Evolutionary conservation across 2,329 filamentous ascomycete species (phyloP).

Genomic region (Verticillium albo-atrum): DNA sequence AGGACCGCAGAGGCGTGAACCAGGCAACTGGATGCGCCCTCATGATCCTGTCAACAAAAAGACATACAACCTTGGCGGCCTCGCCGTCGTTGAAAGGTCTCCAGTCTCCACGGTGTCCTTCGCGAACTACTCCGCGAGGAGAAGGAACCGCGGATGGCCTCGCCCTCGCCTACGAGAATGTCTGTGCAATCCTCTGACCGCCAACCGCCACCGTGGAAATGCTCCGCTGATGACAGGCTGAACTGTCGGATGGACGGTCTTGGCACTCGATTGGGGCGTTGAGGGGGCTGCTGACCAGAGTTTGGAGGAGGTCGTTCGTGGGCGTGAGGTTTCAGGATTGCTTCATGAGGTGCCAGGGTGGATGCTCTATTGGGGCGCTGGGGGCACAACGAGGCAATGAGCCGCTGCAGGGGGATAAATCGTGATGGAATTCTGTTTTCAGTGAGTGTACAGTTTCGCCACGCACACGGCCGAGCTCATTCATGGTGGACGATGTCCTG

Average conservation of each 20-base stretch:
- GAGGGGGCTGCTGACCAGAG: background rate
- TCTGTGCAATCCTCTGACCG: conserved; percentile 9
- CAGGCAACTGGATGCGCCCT: background rate
- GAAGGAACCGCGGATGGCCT: conserved; percentile 2
- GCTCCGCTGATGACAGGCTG: background rate
- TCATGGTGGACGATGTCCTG: background rate
- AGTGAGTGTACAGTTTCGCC: background rate
- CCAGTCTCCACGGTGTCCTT: background rate
- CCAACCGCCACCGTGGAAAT: background rate
- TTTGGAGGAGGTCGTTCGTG: conserved; percentile 1
- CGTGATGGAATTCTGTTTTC: background rate
- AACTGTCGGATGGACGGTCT: conserved; percentile 1
- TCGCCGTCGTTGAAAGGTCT: background rate
- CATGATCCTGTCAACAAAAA: background rate
- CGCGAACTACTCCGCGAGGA: background rate
- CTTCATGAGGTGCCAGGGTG: conserved; percentile 26
- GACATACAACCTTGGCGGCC: background rate
- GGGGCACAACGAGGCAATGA: background rate
- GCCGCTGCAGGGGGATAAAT: background rate
- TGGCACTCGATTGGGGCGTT: background rate
- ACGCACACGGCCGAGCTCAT: background rate
- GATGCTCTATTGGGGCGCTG: background rate
- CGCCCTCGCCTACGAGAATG: conserved; percentile 1
- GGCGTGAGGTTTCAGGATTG: conserved; percentile 34
- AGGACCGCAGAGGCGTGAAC: background rate